These are phyloP conservation scores for Annulohypoxylon bovei DNA, from an alignment of 495 filamentous ascomycete species.

Conservation along the genomic window DNA sequence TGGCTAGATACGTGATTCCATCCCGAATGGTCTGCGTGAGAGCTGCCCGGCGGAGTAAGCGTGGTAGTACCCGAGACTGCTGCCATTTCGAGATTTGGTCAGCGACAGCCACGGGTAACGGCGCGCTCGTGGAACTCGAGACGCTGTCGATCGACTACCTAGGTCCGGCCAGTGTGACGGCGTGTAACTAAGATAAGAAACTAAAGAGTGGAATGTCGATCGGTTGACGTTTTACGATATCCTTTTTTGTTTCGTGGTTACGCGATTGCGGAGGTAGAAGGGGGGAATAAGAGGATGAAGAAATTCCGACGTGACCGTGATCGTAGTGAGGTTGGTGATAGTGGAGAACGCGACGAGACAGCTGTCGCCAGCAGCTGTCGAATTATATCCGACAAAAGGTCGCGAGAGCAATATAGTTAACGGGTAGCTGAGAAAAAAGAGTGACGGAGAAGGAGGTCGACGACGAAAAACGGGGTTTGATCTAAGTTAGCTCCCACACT, in stretches of 20 bases:
- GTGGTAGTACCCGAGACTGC: slow-evolving; percentile 57
- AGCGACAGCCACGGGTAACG: slow-evolving; percentile 38
- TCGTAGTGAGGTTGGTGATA: background rate
- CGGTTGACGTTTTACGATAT: background rate
- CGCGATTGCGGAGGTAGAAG: slow-evolving; percentile 7
- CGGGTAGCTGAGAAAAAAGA: slow-evolving; percentile 24
- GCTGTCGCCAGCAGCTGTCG: slow-evolving; percentile 38
- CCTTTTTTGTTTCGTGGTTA: slow-evolving; percentile 12
- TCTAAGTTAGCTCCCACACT: slow-evolving; percentile 27
- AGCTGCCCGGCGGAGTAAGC: slow-evolving; percentile 62
- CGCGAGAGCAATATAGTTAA: background rate
- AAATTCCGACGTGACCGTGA: background rate
- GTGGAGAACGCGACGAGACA: slow-evolving; percentile 11
- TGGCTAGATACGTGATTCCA: slow-evolving; percentile 61
- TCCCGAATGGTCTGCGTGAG: slow-evolving; percentile 58
- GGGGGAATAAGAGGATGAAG: background rate
- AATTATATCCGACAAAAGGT: slow-evolving; percentile 15
- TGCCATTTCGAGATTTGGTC: slow-evolving; percentile 53
- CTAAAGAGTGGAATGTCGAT: slow-evolving; percentile 7
- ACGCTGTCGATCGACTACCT: slow-evolving; percentile 17
- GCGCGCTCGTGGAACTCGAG: slow-evolving; percentile 38
- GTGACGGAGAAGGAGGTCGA: slow-evolving; percentile 12
- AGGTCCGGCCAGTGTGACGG: slow-evolving; percentile 10
- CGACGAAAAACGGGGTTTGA: slow-evolving; percentile 17
- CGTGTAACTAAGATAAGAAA: slow-evolving; percentile 14